Base-by-base conservation (phyloP, 2,329 filamentous ascomycete genomes). In the Calonectria multiphialidica region DNA sequence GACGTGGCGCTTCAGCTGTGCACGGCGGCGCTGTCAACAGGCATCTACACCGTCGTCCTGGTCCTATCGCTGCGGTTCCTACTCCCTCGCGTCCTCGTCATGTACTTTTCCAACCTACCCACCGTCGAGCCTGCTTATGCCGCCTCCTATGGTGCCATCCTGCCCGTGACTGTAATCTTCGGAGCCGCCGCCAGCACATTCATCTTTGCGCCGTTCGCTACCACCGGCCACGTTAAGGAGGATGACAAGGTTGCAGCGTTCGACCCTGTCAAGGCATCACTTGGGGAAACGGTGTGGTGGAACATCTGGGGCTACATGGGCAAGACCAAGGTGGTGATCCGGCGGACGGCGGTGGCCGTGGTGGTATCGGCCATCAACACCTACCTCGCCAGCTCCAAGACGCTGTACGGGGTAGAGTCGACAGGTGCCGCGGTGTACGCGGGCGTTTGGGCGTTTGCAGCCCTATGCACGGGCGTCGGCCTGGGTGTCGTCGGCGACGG, bases 141-240 rank as follows among this genome's bases (percentile, higher is more conserved):
- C 25, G 90, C 93, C 13, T 90, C 89, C 1, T 90, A 91, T 44
- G 82, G 89, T 47, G 87, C 89, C 10, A 87, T 94, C 59, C 83
- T 95, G 4, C 91, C 93, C 1, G 88, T 88, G 50, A 87, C 87
- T 8, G 74, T 89, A 4, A 78, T 87, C 2, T 87, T 94, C 21
- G 96, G 95, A 3, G 86, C 91, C 73, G 93, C 94, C 0, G 92
- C 93, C 5, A 91, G 91, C 73, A 89, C 90, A 55, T 96, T 97
- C 81, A 90, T 98, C 76, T 97, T 98, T 82, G 90, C 91, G 45
- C 92, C 93, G 2, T 89, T 91, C 25, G 89, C 90, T 21, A 88
- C 86, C 16, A 87, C 89, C 0, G 88, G 87, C 30, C 85, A 84
- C 30, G 87, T 85, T 18, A 80, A 81, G 50, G 84, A 86, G 74